A percentile compares a stretch with the other conserved stretches of the same genome.
Conservation (phyloP, 306 rosid species). For the Elaeagnus macrophylla region DNA sequence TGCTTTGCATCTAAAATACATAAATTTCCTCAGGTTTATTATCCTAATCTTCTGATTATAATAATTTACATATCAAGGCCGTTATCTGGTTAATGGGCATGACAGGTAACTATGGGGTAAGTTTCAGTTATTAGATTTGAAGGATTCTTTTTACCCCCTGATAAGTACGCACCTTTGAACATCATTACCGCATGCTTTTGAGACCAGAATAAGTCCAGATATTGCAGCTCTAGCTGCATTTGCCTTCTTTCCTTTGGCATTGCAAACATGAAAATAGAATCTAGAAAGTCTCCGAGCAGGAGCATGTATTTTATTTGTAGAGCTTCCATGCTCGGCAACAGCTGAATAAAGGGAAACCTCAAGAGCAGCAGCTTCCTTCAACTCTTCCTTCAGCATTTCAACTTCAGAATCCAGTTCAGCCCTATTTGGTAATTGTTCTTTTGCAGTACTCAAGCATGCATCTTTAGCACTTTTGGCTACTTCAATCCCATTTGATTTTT, state of each 20-base stretch:
- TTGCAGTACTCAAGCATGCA: constrained; percentile 16
- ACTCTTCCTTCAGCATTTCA: constrained; percentile 66
- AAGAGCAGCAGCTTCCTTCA: constrained; percentile 79
- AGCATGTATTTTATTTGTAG: constrained; percentile 73
- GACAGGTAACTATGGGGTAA: background rate
- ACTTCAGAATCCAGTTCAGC: constrained; percentile 43
- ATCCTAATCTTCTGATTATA: background rate
- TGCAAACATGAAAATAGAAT: constrained; percentile 62
- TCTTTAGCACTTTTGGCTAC: constrained; percentile 18
- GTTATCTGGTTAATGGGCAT: background rate
- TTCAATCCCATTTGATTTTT: constrained; percentile 30
- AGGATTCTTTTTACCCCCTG: background rate
- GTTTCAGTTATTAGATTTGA: background rate
- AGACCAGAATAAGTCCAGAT: constrained; percentile 74
- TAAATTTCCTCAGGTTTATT: background rate
- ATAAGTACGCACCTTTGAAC: constrained; percentile 61
- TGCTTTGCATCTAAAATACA: constrained; percentile 1
- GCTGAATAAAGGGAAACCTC: constrained; percentile 74
- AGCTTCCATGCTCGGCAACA: constrained; percentile 76
- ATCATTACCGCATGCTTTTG: constrained; percentile 88
- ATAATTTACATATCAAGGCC: constrained; percentile 5
- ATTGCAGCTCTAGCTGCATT: constrained; percentile 60
- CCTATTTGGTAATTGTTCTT: constrained; percentile 17
- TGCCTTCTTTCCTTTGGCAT: constrained; percentile 44
- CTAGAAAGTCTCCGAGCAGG: constrained; percentile 90